phyloP scores from a whole-genome alignment of 2,329 filamentous ascomycete species.

The Dothiorella sarmentorum region DNA sequence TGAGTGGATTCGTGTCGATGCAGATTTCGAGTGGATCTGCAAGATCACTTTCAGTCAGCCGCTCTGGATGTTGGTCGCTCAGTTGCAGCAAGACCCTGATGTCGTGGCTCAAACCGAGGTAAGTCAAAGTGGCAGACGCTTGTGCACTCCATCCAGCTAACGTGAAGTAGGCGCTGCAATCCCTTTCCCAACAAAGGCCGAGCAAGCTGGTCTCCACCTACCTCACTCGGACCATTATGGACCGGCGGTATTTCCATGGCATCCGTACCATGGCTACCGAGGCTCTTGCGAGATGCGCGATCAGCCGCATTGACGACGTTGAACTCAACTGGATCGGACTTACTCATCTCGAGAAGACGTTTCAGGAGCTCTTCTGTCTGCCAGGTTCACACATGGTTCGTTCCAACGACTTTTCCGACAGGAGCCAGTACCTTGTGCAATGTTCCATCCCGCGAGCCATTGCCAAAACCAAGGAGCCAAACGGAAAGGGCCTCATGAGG shows the following conservation, averaged over 20 bases:
- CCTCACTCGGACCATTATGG: conserved; percentile 83
- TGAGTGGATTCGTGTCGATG: conserved; percentile 97
- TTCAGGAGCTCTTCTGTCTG: conserved; percentile 84
- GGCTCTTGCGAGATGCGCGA: conserved; percentile 73
- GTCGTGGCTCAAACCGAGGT: conserved; percentile 76
- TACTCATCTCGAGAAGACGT: conserved; percentile 79
- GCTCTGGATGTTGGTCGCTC: conserved; percentile 96
- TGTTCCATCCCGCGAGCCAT: conserved; percentile 79
- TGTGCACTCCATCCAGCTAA: background rate
- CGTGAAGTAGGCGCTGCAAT: conserved; percentile 60
- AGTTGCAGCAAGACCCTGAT: conserved; percentile 94
- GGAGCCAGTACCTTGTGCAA: conserved; percentile 79
- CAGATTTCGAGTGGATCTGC: conserved; percentile 97
- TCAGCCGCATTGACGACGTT: conserved; percentile 41
- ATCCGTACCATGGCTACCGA: conserved; percentile 83
- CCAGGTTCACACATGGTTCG: conserved; percentile 72
- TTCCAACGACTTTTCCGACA: conserved; percentile 89
- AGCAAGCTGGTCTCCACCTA: conserved; percentile 86
- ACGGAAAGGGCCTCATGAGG: conserved; percentile 72
- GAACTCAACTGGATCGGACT: conserved; percentile 73
- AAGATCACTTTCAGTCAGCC: conserved; percentile 79
- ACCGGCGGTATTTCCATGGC: conserved; percentile 88
- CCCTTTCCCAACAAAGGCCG: conserved; percentile 63
- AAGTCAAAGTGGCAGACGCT: background rate
- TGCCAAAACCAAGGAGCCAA: conserved; percentile 68